Percentiles rank a stretch among this genome's conserved stretches.
These are phyloP conservation scores for Penicillium capsulatum DNA, from an alignment of 2,329 filamentous ascomycete species.

Conservation along the genomic window DNA sequence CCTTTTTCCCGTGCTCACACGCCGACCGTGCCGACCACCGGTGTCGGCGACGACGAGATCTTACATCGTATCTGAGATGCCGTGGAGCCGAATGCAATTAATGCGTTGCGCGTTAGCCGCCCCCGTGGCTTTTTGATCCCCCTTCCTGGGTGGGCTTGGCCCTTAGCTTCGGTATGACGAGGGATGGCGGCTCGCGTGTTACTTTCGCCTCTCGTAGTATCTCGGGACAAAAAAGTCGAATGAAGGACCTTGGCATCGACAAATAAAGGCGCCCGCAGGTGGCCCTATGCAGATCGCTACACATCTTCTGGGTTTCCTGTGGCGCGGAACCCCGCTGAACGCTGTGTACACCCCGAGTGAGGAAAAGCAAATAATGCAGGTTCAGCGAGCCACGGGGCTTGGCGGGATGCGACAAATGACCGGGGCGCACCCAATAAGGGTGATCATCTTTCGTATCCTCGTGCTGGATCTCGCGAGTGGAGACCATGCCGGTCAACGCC, in stretches of 20 bases:
- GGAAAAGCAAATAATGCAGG: conserved; percentile 7
- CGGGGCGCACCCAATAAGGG: conserved; percentile 16
- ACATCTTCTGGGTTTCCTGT: conserved; percentile 10
- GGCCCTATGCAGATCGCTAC: conserved; percentile 17
- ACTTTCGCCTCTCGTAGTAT: too few species aligned
- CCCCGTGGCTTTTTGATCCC: conserved; percentile 1
- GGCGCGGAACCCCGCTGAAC: conserved; percentile 8
- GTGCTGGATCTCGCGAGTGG: conserved; percentile 12
- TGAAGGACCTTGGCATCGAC: not conserved
- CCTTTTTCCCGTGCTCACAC: too few species aligned
- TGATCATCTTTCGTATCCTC: conserved; percentile 12
- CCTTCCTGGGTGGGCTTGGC: conserved; percentile 6
- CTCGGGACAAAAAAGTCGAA: too few species aligned
- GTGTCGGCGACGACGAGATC: too few species aligned
- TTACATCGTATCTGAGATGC: too few species aligned
- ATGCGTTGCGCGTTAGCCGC: conserved; percentile 21
- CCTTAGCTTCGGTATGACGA: not conserved
- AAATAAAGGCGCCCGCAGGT: conserved; percentile 8
- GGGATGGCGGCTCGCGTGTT: not conserved
- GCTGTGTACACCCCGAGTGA: not conserved
- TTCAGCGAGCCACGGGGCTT: conserved; percentile 20
- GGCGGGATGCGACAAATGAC: conserved; percentile 19
- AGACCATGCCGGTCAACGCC: conserved; percentile 12
- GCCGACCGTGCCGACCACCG: too few species aligned
- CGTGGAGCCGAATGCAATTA: not conserved